Base-by-base conservation (phyloP, 306 rosid genomes). In the Vigna radiata region DNA sequence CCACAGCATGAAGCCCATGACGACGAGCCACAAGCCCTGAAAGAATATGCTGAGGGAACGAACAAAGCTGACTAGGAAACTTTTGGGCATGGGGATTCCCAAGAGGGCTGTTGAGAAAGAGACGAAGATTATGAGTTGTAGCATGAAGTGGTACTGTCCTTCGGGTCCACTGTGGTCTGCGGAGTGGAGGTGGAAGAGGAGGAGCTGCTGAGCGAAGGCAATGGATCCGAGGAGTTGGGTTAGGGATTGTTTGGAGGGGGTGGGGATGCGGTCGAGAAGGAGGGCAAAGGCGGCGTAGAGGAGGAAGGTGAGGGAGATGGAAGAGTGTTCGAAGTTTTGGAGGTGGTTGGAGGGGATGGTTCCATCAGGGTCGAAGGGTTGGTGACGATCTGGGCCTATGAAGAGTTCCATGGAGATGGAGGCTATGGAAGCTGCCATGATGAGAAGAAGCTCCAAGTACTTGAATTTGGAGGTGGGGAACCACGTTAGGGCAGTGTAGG, bases 301-400 rank as follows among this genome's bases (percentile, higher is more conserved):
- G 1, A 91, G 43, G 80, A 94, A 87, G 48, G 87, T 72, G 59
- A 88, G 15, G 50, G 96, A 92, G 65, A 94, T 94, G 31, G 81
- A 79, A 31, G 96, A 54, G 83, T 94, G 98, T 61, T 94, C 98
- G 53, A 94, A 88, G 82, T 89, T 91, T 56, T 89, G 97, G 58
- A 94, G 97, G 70, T 94, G 98, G 85, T 86, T 55, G 47, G 97
- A 81, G 11, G 98, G 97, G 37, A 94, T 94, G 73, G 90, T 87
- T 2, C 93, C 90, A 21, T 94, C 98, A 0, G 79, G 50, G 83
- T 90, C 95, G 0, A 94, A 77, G 0, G 97, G 98, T 0, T 89
- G 96, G 88, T 92, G 98, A 1, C 83, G 79, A 0, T 77, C 64
- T 0, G 96, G 98, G 18, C 89, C 85, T 0, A 92, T 85, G 89